A percentile compares a stretch with the other conserved stretches of the same genome.
Evolutionary conservation across 2,329 filamentous ascomycete species (phyloP).

Genomic region (Trichoderma asperellum): DNA sequence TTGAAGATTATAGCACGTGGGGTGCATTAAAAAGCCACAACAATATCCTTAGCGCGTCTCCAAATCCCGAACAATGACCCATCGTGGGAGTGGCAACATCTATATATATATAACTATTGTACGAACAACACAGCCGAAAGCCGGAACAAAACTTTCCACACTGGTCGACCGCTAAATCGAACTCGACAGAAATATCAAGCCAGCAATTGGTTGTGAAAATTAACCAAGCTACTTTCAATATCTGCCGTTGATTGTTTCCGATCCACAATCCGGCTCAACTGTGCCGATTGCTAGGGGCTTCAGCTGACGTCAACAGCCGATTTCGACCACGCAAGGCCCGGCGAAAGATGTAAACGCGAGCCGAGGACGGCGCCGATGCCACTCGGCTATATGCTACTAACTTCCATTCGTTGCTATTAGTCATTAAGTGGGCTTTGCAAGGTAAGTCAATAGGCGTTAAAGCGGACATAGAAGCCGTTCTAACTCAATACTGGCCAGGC

Average conservation of each 20-base stretch:
- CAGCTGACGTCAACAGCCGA: constrained; percentile 20
- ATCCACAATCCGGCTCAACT: constrained; percentile 22
- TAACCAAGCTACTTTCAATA: neutral
- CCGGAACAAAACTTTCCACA: constrained; percentile 17
- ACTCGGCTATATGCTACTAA: neutral
- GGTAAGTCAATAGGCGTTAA: neutral
- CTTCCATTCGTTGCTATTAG: neutral
- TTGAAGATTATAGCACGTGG: constrained; percentile 1
- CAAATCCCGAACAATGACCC: constrained; percentile 19
- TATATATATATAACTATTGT: constrained; percentile 18
- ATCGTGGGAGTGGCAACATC: constrained; percentile 31
- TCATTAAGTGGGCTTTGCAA: neutral
- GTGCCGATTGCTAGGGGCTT: constrained; percentile 19
- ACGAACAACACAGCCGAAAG: constrained; percentile 8
- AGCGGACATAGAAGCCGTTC: neutral
- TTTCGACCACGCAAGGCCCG: neutral
- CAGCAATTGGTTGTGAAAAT: neutral
- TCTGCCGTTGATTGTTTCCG: constrained; percentile 19
- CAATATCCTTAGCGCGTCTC: constrained; percentile 1
- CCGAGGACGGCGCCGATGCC: constrained; percentile 20
- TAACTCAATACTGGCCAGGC: constrained; percentile 3
- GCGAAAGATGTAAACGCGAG: constrained; percentile 14
- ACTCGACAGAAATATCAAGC: neutral
- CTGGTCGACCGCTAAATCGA: constrained; percentile 16
- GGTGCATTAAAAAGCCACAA: neutral